phyloP scores from a whole-genome alignment of 495 filamentous ascomycete genomes.

The Hypoxylon rickii region DNA sequence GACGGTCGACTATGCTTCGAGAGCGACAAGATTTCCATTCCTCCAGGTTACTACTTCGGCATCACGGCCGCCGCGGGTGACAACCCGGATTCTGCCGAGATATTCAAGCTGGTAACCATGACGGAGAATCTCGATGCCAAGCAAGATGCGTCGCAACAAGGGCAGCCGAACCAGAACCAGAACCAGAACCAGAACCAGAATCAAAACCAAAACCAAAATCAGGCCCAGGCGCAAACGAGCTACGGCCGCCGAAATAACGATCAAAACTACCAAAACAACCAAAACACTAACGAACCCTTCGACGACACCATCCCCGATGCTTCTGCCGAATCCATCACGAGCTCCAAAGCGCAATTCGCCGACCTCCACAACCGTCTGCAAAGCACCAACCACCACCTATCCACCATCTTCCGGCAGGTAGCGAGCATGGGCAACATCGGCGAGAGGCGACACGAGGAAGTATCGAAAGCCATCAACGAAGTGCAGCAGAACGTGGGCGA shows the following conservation, averaged over 20 bases:
- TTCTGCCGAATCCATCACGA: conserved; percentile 52
- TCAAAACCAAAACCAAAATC: conserved; percentile 34
- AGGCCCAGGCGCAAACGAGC: conserved; percentile 36
- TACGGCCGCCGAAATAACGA: conserved; percentile 31
- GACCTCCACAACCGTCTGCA: conserved; percentile 84
- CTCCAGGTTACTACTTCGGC: conserved; percentile 82
- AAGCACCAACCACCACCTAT: conserved; percentile 71
- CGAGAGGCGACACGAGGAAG: conserved; percentile 65
- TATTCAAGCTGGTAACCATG: conserved; percentile 81
- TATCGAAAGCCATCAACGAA: conserved; percentile 45
- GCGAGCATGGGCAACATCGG: conserved; percentile 52
- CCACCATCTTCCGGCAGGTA: conserved; percentile 69
- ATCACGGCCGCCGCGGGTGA: conserved; percentile 87
- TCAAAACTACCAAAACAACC: conserved; percentile 30
- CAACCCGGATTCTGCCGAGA: conserved; percentile 90
- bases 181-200: conserved; percentile 37
- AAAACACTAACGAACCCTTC: conserved; percentile 42
- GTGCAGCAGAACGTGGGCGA: conserved; percentile 48
- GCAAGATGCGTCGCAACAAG: conserved; percentile 43
- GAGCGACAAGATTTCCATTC: conserved; percentile 75
- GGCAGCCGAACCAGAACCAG: conserved; percentile 29
- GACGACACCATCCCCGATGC: conserved; percentile 52
- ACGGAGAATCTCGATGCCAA: conserved; percentile 47
- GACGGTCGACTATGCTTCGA: conserved; percentile 86
- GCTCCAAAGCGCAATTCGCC: conserved; percentile 68